Evolutionary conservation across 2,329 filamentous ascomycete genomes (phyloP).

Genomic region (Claviceps monticola): DNA sequence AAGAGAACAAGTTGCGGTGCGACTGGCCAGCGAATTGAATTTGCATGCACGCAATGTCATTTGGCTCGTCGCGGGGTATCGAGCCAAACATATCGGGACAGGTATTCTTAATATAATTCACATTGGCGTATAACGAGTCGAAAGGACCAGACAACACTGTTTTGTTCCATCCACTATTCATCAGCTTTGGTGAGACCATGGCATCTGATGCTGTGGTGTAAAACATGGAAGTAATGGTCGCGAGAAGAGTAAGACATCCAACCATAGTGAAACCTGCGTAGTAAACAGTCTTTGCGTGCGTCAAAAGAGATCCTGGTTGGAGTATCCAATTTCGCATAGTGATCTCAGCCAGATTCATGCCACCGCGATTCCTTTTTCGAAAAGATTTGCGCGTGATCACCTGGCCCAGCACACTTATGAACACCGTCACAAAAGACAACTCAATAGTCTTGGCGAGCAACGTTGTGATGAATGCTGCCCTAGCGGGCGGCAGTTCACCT

Average conservation of each 20-base stretch:
- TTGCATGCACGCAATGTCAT: conserved; percentile 45
- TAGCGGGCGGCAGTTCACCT: conserved; percentile 42
- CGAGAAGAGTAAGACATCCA: conserved; percentile 46
- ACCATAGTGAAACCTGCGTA: conserved; percentile 51
- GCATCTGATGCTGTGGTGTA: conserved; percentile 68
- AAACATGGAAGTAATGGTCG: conserved; percentile 52
- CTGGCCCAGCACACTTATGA: conserved; percentile 63
- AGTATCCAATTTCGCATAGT: conserved; percentile 65
- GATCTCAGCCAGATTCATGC: conserved; percentile 63
- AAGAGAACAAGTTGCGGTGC: conserved; percentile 56
- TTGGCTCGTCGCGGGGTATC: conserved; percentile 23
- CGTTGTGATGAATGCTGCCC: conserved; percentile 53
- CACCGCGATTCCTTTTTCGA: conserved; percentile 44
- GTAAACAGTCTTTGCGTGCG: conserved; percentile 49
- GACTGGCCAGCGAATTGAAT: conserved; percentile 57
- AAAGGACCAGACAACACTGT: conserved; percentile 32
- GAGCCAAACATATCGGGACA: conserved; percentile 49
- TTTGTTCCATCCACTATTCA: conserved; percentile 33
- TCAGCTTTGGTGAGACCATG: conserved; percentile 59
- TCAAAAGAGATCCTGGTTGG: conserved; percentile 58
- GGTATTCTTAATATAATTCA: conserved; percentile 34
- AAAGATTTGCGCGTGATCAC: conserved; percentile 57
- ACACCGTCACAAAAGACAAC: conserved; percentile 62
- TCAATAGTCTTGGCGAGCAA: conserved; percentile 66
- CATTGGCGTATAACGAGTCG: conserved; percentile 48